Evolutionary conservation across 345 rosid species (phyloP).

Genomic region (Melastoma malabathricum): DNA sequence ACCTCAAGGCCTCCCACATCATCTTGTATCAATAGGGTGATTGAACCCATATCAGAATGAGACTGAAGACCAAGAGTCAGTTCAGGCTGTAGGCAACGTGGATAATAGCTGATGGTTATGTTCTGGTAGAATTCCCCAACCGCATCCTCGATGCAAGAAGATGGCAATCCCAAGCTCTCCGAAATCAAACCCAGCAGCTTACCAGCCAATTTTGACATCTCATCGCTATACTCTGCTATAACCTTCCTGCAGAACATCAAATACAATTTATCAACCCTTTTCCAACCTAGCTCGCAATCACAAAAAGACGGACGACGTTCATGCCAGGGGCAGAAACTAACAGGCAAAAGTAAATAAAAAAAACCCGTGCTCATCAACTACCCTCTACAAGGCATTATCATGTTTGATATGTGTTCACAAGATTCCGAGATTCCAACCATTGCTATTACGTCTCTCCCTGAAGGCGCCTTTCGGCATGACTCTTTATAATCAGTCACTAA

Average conservation of each 20-base stretch:
- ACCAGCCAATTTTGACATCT: conserved; percentile 45
- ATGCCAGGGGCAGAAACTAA: too few relatives aligned
- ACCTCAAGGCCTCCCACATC: conserved; percentile 78
- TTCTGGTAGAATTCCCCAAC: conserved; percentile 80
- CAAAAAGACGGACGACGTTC: too few relatives aligned
- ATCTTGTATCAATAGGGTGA: conserved; percentile 77
- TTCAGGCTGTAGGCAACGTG: conserved; percentile 86
- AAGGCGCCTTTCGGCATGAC: too few relatives aligned
- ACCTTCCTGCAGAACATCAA: conserved; percentile 26
- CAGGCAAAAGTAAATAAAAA: too few relatives aligned
- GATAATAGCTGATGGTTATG: conserved; percentile 73
- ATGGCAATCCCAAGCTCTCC: conserved; percentile 42
- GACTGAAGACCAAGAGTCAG: conserved; percentile 80
- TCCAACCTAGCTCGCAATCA: background rate
- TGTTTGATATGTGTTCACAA: too few relatives aligned
- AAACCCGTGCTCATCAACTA: too few relatives aligned
- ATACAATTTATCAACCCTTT: background rate
- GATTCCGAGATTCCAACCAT: too few relatives aligned
- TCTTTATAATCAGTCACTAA: too few relatives aligned
- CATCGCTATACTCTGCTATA: conserved; percentile 43
- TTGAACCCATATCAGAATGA: conserved; percentile 74
- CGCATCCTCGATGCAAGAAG: conserved; percentile 39
- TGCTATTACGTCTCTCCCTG: too few relatives aligned
- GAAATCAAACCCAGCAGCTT: conserved; percentile 52
- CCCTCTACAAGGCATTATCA: too few relatives aligned